phyloP scores from a whole-genome alignment of 148 eudicot genomes.

The Rhododendron kiyosumense region DNA sequence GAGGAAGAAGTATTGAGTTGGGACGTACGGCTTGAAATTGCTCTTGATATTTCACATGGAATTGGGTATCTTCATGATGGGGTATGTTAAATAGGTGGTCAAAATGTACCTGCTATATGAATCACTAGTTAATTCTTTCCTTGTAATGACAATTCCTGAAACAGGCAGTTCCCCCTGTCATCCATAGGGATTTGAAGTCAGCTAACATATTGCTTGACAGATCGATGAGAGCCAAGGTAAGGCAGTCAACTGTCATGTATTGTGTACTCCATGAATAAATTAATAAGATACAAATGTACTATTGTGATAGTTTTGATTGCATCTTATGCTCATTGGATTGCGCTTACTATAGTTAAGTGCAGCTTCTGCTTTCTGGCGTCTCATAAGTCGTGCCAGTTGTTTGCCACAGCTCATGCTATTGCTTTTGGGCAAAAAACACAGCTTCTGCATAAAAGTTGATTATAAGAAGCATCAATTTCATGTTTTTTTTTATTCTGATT shows the following conservation, averaged over 20 bases:
- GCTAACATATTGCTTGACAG: constrained; percentile 89
- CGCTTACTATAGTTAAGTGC: background rate
- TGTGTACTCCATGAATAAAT: background rate
- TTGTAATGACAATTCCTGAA: constrained; percentile 18
- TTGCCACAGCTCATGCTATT: background rate
- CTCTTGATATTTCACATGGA: constrained; percentile 93
- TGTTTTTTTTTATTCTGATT: background rate
- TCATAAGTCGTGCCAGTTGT: background rate
- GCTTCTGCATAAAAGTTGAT: background rate
- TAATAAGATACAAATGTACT: background rate
- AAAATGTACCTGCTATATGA: background rate
- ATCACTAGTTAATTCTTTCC: background rate
- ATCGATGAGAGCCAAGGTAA: constrained; percentile 92
- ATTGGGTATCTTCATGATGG: constrained; percentile 99
- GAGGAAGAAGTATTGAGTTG: constrained; percentile 58
- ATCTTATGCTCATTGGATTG: background rate
- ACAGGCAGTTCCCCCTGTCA: constrained; percentile 98
- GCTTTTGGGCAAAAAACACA: background rate
- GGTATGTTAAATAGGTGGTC: constrained; percentile 39
- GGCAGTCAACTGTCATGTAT: background rate
- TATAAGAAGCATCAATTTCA: background rate
- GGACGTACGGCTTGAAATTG: constrained; percentile 89
- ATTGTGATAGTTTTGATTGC: background rate
- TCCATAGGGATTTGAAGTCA: constrained; percentile 93
- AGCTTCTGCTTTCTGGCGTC: background rate